Conservation (phyloP, 2,329 filamentous ascomycete genomes). For the Colletotrichum karsti region DNA sequence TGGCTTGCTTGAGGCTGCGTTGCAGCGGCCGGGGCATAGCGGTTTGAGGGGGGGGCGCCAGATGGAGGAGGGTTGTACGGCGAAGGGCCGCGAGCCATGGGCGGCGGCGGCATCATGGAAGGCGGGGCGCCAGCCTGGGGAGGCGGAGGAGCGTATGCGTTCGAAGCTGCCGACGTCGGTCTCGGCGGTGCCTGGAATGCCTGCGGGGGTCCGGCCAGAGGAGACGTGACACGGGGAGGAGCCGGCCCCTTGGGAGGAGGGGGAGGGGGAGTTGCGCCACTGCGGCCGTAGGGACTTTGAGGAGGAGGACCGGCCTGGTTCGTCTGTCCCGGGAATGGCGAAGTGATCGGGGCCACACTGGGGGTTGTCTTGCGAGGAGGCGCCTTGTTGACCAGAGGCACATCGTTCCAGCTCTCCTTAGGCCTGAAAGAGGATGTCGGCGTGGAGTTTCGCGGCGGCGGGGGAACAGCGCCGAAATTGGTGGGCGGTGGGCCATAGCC, state of each 20-base stretch:
- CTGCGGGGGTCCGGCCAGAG: constrained; percentile 66
- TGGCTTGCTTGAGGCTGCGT: constrained; percentile 60
- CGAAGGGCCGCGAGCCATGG: constrained; percentile 79
- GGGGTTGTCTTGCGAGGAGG: constrained; percentile 79
- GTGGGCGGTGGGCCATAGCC: constrained; percentile 41
- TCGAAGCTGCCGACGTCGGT: constrained; percentile 65
- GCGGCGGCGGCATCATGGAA: constrained; percentile 53
- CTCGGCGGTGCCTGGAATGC: constrained; percentile 53
- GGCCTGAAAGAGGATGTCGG: constrained; percentile 77
- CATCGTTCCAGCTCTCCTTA: constrained; percentile 91
- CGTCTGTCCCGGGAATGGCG: constrained; percentile 78
- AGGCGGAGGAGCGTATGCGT: constrained; percentile 71
- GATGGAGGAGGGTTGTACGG: constrained; percentile 86
- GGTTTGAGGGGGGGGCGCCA: constrained; percentile 73
- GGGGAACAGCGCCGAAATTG: constrained; percentile 46
- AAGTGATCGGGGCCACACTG: constrained; percentile 71
- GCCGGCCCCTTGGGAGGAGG: constrained; percentile 85
- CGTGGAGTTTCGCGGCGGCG: constrained; percentile 56
- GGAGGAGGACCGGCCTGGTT: constrained; percentile 63
- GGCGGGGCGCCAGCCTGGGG: constrained; percentile 41
- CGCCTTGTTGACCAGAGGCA: constrained; percentile 84
- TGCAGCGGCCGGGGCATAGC: constrained; percentile 77
- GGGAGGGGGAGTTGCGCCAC: constrained; percentile 76
- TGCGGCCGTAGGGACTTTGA: constrained; percentile 66
- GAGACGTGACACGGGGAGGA: constrained; percentile 77